Evolutionary conservation across 768 basidiomycete genomes (phyloP), one percentile per base, ranked within the genome.

Genomic region (Rhodotorula graminis): DNA sequence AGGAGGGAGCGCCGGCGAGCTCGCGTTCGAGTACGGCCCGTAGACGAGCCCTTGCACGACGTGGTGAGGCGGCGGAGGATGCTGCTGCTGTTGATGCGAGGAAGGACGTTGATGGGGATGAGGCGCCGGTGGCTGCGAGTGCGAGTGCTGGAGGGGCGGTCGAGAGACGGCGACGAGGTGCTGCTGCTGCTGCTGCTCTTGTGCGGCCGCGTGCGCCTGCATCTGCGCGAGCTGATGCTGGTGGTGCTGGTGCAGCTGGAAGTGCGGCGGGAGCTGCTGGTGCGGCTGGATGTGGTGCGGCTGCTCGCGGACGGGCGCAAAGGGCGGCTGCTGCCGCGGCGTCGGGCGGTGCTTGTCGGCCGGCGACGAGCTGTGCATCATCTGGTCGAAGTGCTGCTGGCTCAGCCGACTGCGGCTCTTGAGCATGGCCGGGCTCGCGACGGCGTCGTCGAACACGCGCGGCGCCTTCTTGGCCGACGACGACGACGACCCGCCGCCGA

Each of bases 351-450:
- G 40, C 52, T 55, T 42, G 25, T 25, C 56, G 21, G 19, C 31
- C 33, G 56, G 21, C 33, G 56, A 33, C 16, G 56, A 16, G 19
- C 59, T 53, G 10, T 61, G 60, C 1, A 65, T 65, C 71, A 72
- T 72, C 65, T 63, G 65, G 25, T 72, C 71, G 42, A 72, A 72
- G 57, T 66, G 65, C 44, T 63, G 65, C 61, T 70, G 68, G 50
- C 64, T 65, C 27, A 70, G n/a, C 19, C 65, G 59, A 19, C 72
- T 73, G 50, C 72, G 59, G 42, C 64, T 66, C 61, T 70, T 70
- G 65, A 73, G 69, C 72, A 73, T 73, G 18, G 72, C 72, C 14
- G 72, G 72, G 33, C 61, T 63, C 46, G 71, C 71, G 49, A 72
- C 71, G 61, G 71, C 57, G 29, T 72, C 71, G 49, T 72, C 71